phyloP scores from a whole-genome alignment of 129 eudicot genomes.

The Erigeron canadensis region DNA sequence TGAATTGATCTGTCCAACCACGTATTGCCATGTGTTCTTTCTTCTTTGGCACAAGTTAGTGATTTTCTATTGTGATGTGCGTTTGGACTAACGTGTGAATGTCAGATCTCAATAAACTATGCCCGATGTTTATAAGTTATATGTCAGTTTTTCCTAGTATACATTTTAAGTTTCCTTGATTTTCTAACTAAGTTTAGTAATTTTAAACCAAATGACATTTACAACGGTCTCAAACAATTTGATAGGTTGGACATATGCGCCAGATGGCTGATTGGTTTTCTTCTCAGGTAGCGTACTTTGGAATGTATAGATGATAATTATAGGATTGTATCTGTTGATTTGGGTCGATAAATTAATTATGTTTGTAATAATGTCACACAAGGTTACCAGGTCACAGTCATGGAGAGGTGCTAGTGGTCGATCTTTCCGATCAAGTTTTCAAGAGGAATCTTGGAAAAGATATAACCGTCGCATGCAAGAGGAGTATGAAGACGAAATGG shows the following conservation, averaged over 20 bases:
- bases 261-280: constrained; percentile 61
- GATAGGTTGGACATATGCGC: constrained; percentile 73
- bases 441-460: constrained; percentile 89
- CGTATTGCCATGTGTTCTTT: too few species aligned
- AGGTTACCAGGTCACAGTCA: constrained; percentile 69
- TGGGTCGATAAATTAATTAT: constrained; percentile 20
- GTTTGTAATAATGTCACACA: constrained; percentile 8
- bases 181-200: neutral
- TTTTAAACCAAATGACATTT: neutral
- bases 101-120: neutral
- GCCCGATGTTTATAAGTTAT: neutral
- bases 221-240: constrained; percentile 26
- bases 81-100: too few species aligned
- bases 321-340: constrained; percentile 1
- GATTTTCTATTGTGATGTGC: too few species aligned
- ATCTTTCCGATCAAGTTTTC: constrained; percentile 63
- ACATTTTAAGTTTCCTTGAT: neutral
- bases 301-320: neutral
- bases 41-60: too few species aligned
- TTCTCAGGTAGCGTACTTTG: constrained; percentile 51
- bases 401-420: constrained; percentile 61
- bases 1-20: too few species aligned
- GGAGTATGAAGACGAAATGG: constrained; percentile 92
- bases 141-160: neutral
- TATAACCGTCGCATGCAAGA: constrained; percentile 84